phyloP scores from a whole-genome alignment of 2,329 filamentous ascomycete species.

The Colletotrichum liriopes region DNA sequence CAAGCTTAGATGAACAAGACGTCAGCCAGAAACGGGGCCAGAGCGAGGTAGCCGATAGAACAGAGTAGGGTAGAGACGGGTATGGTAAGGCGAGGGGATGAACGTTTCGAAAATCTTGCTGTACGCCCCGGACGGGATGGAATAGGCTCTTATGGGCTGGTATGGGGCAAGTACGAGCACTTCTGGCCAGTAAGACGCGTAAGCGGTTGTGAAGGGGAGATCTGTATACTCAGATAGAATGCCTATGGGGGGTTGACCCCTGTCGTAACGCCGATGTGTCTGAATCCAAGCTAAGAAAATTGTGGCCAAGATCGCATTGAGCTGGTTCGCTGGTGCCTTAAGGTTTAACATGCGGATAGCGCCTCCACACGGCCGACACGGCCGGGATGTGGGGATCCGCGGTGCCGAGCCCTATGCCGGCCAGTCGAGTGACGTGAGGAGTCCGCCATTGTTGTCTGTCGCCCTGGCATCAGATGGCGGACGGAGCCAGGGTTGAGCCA shows the following conservation, averaged over 20 bases:
- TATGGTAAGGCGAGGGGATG: background rate
- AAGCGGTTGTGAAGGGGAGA: conserved; percentile 11
- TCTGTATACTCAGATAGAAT: conserved; percentile 5
- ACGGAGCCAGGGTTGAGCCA: background rate
- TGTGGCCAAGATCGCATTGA: conserved; percentile 1
- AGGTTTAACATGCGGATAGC: background rate
- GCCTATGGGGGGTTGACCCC: conserved; percentile 12
- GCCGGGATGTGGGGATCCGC: conserved; percentile 30
- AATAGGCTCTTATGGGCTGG: background rate
- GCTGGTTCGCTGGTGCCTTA: background rate
- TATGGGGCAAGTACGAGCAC: conserved; percentile 34
- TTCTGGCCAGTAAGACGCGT: conserved; percentile 30
- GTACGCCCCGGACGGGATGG: background rate
- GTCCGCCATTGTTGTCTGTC: background rate
- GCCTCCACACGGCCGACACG: conserved; percentile 3
- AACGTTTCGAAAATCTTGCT: conserved; percentile 21
- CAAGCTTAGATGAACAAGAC: conserved; percentile 20
- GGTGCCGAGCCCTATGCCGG: conserved; percentile 12
- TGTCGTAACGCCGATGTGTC: conserved; percentile 6
- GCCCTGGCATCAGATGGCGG: background rate
- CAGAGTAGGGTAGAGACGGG: background rate
- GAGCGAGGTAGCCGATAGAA: conserved; percentile 15
- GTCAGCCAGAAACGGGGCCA: conserved; percentile 31
- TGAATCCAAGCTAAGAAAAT: conserved; percentile 18
- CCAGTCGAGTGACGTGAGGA: background rate